These are phyloP conservation scores for Conringia planisiliqua DNA, from an alignment of 345 rosid genomes.

Conservation along the genomic window DNA sequence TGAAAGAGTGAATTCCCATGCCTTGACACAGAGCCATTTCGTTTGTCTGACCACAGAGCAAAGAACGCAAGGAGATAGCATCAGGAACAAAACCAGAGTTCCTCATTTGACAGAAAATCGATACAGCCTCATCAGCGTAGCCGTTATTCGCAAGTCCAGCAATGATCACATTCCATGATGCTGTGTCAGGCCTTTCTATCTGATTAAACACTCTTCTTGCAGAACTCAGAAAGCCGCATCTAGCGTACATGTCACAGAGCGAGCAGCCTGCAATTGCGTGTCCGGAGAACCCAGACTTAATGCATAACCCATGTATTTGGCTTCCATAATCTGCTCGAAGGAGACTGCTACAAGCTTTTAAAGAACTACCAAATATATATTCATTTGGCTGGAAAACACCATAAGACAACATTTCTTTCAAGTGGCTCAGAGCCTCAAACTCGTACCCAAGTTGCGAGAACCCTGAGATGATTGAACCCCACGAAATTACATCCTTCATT, in stretches of 20 bases:
- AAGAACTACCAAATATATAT: constrained; percentile 53
- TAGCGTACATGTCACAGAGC: constrained; percentile 61
- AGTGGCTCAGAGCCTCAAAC: constrained; percentile 44
- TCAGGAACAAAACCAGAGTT: constrained; percentile 38
- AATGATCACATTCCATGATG: constrained; percentile 58
- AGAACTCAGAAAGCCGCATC: constrained; percentile 42
- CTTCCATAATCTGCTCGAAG: constrained; percentile 47
- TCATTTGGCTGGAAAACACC: constrained; percentile 51
- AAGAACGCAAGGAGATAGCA: constrained; percentile 43
- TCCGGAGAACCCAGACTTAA: constrained; percentile 43
- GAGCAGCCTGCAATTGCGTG: constrained; percentile 45
- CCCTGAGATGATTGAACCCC: constrained; percentile 59
- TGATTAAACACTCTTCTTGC: constrained; percentile 42
- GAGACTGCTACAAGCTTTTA: constrained; percentile 54
- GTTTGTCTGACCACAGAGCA: constrained; percentile 45
- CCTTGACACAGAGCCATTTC: constrained; percentile 40
- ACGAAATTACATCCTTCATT: constrained; percentile 56
- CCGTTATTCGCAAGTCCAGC: constrained; percentile 49
- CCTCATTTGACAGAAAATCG: constrained; percentile 39
- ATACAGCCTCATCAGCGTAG: constrained; percentile 37
- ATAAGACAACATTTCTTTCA: constrained; percentile 45
- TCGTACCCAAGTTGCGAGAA: constrained; percentile 56
- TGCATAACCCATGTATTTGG: constrained; percentile 51
- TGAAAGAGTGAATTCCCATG: constrained; percentile 50
- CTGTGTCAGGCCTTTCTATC: constrained; percentile 54